Conservation (phyloP, 2,329 filamentous ascomycete genomes). For the Cryphonectria parasitica region DNA sequence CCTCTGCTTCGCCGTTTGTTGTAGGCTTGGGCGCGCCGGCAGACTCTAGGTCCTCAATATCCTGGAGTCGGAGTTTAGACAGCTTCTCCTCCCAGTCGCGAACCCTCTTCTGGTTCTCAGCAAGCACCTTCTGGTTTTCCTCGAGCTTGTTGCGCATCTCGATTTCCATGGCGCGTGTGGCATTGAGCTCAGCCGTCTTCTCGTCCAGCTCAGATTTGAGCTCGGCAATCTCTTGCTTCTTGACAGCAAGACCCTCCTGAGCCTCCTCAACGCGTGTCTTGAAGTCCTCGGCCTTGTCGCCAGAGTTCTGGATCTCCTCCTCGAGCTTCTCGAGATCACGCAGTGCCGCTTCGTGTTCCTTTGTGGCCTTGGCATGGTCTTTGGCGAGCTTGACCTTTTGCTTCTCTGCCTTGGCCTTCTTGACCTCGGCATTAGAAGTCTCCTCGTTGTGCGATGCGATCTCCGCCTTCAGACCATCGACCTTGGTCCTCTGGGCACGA, state of each 20-base stretch:
- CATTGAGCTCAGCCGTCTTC: conserved; percentile 83
- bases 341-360: conserved; percentile 74
- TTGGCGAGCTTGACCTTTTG: conserved; percentile 86
- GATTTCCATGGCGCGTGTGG: conserved; percentile 86
- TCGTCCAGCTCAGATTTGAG: conserved; percentile 87
- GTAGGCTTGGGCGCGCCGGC: conserved; percentile 38
- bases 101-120: conserved; percentile 82
- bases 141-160: conserved; percentile 99
- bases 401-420: conserved; percentile 92
- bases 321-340: conserved; percentile 79
- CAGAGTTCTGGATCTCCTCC: conserved; percentile 77
- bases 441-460: conserved; percentile 80
- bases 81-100: conserved; percentile 91
- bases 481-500: conserved; percentile 85
- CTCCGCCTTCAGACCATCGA: conserved; percentile 86
- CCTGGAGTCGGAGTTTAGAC: conserved; percentile 80
- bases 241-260: conserved; percentile 74
- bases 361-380: conserved; percentile 75
- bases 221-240: conserved; percentile 77
- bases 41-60: conserved; percentile 69
- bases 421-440: conserved; percentile 83
- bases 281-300: conserved; percentile 73
- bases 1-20: conserved; percentile 36
- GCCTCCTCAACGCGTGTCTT: conserved; percentile 78
- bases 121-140: conserved; percentile 87